Evolutionary conservation across 306 rosid genomes (phyloP).

Genomic region (Citrullus amarus): DNA sequence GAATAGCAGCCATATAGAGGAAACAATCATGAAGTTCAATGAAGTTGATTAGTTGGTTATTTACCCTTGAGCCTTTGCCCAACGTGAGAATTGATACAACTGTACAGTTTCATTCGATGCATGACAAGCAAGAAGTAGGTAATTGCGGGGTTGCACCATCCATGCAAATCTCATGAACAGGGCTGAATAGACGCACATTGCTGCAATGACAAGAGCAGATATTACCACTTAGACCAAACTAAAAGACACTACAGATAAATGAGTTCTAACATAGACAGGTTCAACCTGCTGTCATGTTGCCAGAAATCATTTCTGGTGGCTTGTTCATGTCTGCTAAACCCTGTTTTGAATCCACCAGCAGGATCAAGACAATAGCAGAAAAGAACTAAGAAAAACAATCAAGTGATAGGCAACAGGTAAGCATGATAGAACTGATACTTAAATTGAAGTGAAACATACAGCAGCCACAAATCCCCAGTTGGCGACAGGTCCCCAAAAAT

Average conservation of each 20-base stretch:
- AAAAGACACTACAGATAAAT: neutral
- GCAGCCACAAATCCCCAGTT: constrained; percentile 99
- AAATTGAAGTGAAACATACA: constrained; percentile 30
- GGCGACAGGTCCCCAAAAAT: constrained; percentile 97
- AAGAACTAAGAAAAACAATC: neutral
- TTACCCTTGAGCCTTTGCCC: constrained; percentile 51
- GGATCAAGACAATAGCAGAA: neutral
- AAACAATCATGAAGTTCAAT: neutral
- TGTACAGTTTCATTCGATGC: constrained; percentile 61
- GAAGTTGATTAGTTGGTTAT: neutral
- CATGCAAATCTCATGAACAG: constrained; percentile 72
- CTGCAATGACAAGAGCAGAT: constrained; percentile 23
- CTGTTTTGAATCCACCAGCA: constrained; percentile 20
- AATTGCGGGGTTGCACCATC: constrained; percentile 71
- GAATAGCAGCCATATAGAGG: neutral
- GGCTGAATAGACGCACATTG: constrained; percentile 60
- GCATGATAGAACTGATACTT: neutral
- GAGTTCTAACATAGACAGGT: neutral
- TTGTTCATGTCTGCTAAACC: constrained; percentile 83
- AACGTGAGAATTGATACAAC: constrained; percentile 55
- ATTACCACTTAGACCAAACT: neutral
- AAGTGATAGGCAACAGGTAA: neutral
- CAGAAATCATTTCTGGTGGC: constrained; percentile 97
- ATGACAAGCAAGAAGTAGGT: constrained; percentile 54
- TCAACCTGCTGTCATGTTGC: constrained; percentile 40